Evolutionary conservation across 1,139 yeast species (phyloP).

Genomic region (Candida sanyaensis): DNA sequence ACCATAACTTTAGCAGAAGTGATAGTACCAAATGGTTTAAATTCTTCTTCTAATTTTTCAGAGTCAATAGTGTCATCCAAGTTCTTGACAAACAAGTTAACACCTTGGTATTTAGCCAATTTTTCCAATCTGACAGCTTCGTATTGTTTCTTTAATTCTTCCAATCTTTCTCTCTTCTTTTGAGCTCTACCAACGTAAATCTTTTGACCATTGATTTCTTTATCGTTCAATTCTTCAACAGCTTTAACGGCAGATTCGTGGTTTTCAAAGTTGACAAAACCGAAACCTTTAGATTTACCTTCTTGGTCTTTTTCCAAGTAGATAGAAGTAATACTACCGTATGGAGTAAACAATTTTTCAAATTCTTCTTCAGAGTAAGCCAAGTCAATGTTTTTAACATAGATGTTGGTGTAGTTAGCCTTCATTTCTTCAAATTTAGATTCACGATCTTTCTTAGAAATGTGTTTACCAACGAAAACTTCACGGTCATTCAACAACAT

Average conservation of each 20-base stretch:
- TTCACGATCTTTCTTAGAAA: conserved; percentile 93
- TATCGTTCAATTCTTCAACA: conserved; percentile 88
- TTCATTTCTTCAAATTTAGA: conserved; percentile 89
- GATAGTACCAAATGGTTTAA: conserved; percentile 90
- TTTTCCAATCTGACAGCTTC: conserved; percentile 93
- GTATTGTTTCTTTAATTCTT: conserved; percentile 93
- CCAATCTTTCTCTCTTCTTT: conserved; percentile 97
- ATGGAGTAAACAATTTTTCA: conserved; percentile 67
- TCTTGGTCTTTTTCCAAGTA: conserved; percentile 80
- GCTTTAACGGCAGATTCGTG: conserved; percentile 92
- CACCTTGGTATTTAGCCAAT: conserved; percentile 95
- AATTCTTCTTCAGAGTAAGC: conserved; percentile 77
- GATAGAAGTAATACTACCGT: conserved; percentile 84
- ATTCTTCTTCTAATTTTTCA: conserved; percentile 89
- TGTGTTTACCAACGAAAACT: conserved; percentile 94
- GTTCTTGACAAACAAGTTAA: conserved; percentile 95
- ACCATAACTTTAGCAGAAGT: conserved; percentile 97
- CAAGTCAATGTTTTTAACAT: conserved; percentile 83
- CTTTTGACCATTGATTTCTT: conserved; percentile 81
- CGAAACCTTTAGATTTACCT: conserved; percentile 94
- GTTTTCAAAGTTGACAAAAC: conserved; percentile 86
- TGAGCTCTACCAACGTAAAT: conserved; percentile 98
- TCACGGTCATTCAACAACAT: conserved; percentile 97
- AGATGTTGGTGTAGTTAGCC: conserved; percentile 94
- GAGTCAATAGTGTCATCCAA: conserved; percentile 92